Evolutionary conservation across 129 eudicot species (phyloP).

Genomic region (Erigeron canadensis): DNA sequence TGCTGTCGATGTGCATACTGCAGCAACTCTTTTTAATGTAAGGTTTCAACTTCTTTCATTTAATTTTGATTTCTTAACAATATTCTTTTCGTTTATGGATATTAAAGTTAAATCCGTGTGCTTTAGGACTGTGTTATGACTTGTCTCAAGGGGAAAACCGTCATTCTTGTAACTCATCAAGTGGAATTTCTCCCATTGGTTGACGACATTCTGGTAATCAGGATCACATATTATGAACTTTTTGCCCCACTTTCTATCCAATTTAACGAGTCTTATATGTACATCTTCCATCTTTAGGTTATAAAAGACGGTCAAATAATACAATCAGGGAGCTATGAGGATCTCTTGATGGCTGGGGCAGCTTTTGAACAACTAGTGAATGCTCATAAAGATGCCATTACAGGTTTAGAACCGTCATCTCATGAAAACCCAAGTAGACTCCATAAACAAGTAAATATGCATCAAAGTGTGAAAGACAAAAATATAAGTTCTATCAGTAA

Average conservation of each 20-base stretch:
- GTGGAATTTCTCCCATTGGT: slow-evolving; percentile 74
- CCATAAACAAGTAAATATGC: neutral
- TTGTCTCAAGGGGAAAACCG: slow-evolving; percentile 60
- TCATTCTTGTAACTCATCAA: slow-evolving; percentile 82
- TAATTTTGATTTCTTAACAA: neutral
- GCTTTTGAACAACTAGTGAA: slow-evolving; percentile 65
- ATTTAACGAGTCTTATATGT: no score
- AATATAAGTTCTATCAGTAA: slow-evolving; percentile 14
- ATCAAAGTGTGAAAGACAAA: no score
- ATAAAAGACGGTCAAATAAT: slow-evolving; percentile 57
- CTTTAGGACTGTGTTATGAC: slow-evolving; percentile 76
- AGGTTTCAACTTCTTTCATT: slow-evolving; percentile 18
- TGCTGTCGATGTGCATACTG: slow-evolving; percentile 93
- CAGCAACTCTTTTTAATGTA: slow-evolving; percentile 71
- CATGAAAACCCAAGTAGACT: slow-evolving; percentile 15
- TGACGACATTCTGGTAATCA: slow-evolving; percentile 71
- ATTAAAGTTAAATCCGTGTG: slow-evolving; percentile 1
- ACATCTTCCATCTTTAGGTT: slow-evolving; percentile 36
- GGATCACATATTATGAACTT: neutral
- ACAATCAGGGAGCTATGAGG: slow-evolving; percentile 64
- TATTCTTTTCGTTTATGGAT: neutral
- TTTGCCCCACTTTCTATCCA: no score
- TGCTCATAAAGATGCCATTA: slow-evolving; percentile 56
- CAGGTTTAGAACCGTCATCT: slow-evolving; percentile 37
- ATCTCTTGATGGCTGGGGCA: slow-evolving; percentile 53